Conservation (phyloP, 495 filamentous ascomycete genomes). For the Podospora pseudopauciseta region DNA sequence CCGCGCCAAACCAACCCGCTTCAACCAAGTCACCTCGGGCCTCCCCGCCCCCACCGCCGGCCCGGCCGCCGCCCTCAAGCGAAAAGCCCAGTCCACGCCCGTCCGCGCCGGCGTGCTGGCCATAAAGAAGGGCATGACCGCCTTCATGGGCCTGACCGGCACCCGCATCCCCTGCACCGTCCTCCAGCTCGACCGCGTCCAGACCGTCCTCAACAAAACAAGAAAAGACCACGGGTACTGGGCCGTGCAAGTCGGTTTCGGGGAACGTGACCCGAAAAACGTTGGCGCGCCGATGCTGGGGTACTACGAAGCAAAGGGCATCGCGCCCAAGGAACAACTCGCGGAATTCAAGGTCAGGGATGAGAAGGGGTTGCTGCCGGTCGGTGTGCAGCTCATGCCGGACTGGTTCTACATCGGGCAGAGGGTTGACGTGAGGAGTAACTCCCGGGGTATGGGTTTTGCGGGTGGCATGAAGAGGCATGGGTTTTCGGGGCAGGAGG, state of each 20-base stretch:
- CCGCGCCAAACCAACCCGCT: constrained; percentile 39
- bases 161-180: constrained; percentile 83
- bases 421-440: constrained; percentile 78
- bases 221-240: constrained; percentile 77
- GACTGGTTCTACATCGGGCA: constrained; percentile 88
- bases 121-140: constrained; percentile 93
- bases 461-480: constrained; percentile 96
- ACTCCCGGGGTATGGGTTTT: constrained; percentile 83
- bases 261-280: constrained; percentile 71
- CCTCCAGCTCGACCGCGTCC: constrained; percentile 87
- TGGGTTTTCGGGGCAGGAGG: constrained; percentile 82
- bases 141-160: constrained; percentile 75
- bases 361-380: constrained; percentile 63
- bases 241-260: constrained; percentile 84
- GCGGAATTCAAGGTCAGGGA: constrained; percentile 84
- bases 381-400: constrained; percentile 71
- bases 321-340: constrained; percentile 76
- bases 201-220: constrained; percentile 83
- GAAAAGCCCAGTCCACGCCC: constrained; percentile 72
- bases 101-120: constrained; percentile 77
- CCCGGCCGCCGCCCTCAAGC: constrained; percentile 72
- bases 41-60: constrained; percentile 63
- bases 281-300: constrained; percentile 76
- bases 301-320: constrained; percentile 71
- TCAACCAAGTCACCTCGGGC: constrained; percentile 49